Base-by-base conservation (phyloP, 495 filamentous ascomycete species). In the Aspergillus affinis region DNA sequence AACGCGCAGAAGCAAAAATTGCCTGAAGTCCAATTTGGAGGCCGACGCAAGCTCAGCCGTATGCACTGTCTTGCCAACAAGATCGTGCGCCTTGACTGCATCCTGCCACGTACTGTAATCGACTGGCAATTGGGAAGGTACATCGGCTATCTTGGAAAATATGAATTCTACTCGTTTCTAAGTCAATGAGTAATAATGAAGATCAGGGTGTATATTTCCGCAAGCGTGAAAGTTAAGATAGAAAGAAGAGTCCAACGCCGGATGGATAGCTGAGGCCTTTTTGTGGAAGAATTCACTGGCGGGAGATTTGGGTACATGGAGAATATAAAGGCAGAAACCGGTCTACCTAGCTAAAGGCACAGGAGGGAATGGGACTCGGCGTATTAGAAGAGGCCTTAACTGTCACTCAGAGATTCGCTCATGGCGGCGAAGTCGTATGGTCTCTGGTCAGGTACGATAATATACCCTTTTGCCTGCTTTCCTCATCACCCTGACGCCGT, bases 1-100 rank as follows among this genome's bases (percentile, higher is more conserved):
- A 48, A 60, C 27, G 10, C 57, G 50, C 2, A 60, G 41, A 44
- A 60, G 57, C 4, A 60, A 19, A 18, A 60, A 60, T 54, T 60
- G 57, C 10, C 20, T 8, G 10, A 21, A 54, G 15, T 7, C 18
- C 15, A 60, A 48, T 44, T 60, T 54, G 19, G 57, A 54, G 0
- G 19, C 50, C 1, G 57, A 60, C 2, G 57, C 57, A 21, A 60
- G 21, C 50, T 53, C 41, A 1, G 48, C 32, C 7, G 29, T 36
- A 18, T 59, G 57, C 8, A 51, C 32, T 1, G 57, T 59, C 32
- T 59, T 23, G 3, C 57, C 57, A n/a, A 20, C 13, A 48, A 51
- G 46, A 17, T 41, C 36, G 36, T 41, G 36, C 13, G 9, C 12
- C 13, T 41, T 41, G 12, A 41, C 36, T 15, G 36, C 36, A 41